phyloP scores from a whole-genome alignment of 106 monocot species.

The Gastrodia elata region DNA sequence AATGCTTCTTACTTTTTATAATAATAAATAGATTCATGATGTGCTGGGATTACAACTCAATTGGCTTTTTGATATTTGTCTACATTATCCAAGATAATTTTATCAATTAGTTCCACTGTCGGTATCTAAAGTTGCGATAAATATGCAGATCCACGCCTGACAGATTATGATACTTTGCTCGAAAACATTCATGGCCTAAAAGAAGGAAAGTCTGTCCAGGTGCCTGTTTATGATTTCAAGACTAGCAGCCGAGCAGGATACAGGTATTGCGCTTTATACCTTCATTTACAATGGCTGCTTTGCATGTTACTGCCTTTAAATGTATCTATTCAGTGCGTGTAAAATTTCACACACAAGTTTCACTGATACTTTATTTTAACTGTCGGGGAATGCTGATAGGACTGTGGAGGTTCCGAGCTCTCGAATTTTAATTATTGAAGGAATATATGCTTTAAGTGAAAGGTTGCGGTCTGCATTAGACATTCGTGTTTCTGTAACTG shows the following conservation, averaged over 20 bases:
- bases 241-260: slow-evolving; percentile 18
- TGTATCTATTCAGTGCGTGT: background rate
- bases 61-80: background rate
- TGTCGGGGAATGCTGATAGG: slow-evolving; percentile 30
- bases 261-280: slow-evolving; percentile 13
- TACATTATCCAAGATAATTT: background rate
- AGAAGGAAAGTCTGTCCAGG: slow-evolving; percentile 22
- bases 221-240: slow-evolving; percentile 32
- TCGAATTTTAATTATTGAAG: slow-evolving; percentile 88
- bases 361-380: background rate
- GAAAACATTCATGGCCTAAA: slow-evolving; percentile 20
- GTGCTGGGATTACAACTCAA: background rate
- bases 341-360: background rate
- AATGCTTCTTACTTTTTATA: background rate
- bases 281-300: background rate
- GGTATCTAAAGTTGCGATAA: slow-evolving; percentile 3
- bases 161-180: slow-evolving; percentile 27
- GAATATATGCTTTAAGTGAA: slow-evolving; percentile 93
- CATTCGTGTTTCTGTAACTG: slow-evolving; percentile 94
- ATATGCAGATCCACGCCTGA: slow-evolving; percentile 22
- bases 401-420: slow-evolving; percentile 85
- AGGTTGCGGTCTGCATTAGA: slow-evolving; percentile 70
- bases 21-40: background rate
- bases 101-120: background rate
- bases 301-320: background rate